Evolutionary conservation across 139 green algal genomes (phyloP), one percentile per base, ranked within the genome.

Genomic region (Chlorella sp.): DNA sequence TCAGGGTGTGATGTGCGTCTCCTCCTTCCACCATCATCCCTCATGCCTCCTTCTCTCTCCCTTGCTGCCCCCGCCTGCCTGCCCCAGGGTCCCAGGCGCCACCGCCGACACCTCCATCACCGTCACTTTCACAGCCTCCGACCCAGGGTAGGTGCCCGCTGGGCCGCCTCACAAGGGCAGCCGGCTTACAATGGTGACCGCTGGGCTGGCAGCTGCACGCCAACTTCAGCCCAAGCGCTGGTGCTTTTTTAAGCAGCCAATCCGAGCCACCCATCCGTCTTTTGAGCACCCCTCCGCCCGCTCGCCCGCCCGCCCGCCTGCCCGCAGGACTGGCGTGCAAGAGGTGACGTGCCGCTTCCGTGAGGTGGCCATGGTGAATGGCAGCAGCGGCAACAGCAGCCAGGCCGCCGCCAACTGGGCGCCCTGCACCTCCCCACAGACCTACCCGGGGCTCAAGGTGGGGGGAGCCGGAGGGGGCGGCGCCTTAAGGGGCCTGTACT

Each of bases 271-370:
- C 48, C 48, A 57, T 9, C 48, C n/a, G 26, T 36, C 32, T 79
- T 26, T 79, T 57, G 48, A 57, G 7, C 48, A 5, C 5, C 5
- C 48, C 48, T 9, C 48, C 9, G 48, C 48, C 48, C 9, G 48
- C 48, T 64, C 12, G 15, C 5, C 79, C 37, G 64, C 64, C 34
- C 30, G 22, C 16, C 37, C 34, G 21, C 77, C 9, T 84, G 26
- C 42, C 30, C 73, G 66, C 66, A 87, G 90, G 68, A 87, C 90
- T 14, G 86, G 88, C 26, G 61, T 93, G 32, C 34, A 83, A 11
- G 91, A 93, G 75, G 84, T 93, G 34, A 93, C 91, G 1, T 93
- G 91, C 60, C 80, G 88, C 60, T 77, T 91, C 37, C 80, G 87
- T 1, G 19, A 66, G 19, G n/a, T 89, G 36, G 9, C 32, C 21